A percentile compares a stretch with the other conserved stretches of the same genome.
These are phyloP conservation scores for Dactylella cylindrospora DNA, from an alignment of 2,329 filamentous ascomycete genomes.

Conservation along the genomic window DNA sequence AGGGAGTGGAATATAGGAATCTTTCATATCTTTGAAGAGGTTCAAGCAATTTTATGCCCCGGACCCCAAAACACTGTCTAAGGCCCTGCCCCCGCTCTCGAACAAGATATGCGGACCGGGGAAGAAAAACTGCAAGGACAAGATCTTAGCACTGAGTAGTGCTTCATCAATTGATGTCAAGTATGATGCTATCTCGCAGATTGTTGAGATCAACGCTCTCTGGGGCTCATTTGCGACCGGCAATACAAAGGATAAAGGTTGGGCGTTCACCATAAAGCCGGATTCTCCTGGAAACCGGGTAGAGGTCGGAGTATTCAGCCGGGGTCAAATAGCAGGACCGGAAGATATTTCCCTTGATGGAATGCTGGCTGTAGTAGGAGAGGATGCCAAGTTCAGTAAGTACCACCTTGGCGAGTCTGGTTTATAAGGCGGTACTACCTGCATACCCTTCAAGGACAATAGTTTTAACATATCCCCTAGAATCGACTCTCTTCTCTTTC, in stretches of 20 bases:
- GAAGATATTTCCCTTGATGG: conserved; percentile 46
- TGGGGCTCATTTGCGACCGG: conserved; percentile 37
- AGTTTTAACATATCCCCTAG: conserved; percentile 23
- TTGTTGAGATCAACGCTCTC: conserved; percentile 40
- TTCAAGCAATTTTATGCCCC: conserved; percentile 22
- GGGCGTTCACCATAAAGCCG: conserved; percentile 18
- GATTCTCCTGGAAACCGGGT: conserved; percentile 13
- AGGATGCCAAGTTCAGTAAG: conserved; percentile 44
- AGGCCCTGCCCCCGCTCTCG: conserved; percentile 9
- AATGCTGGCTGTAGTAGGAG: conserved; percentile 43
- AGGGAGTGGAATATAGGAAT: not conserved
- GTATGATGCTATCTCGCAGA: conserved; percentile 45
- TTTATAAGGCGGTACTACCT: too few species aligned
- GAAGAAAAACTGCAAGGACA: conserved; percentile 27
- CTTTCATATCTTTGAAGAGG: conserved; percentile 10
- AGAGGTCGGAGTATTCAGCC: conserved; percentile 46
- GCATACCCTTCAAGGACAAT: too few species aligned
- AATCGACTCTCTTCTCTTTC: conserved; percentile 46
- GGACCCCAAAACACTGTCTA: not conserved
- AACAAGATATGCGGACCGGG: conserved; percentile 20
- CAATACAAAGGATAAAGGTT: conserved; percentile 26
- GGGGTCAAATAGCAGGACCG: conserved; percentile 30
- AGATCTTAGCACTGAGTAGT: conserved; percentile 22
- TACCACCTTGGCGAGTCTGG: too few species aligned
- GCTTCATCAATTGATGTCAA: conserved; percentile 47